Conservation (phyloP, 495 filamentous ascomycete genomes). For the Aspergillus leporis region DNA sequence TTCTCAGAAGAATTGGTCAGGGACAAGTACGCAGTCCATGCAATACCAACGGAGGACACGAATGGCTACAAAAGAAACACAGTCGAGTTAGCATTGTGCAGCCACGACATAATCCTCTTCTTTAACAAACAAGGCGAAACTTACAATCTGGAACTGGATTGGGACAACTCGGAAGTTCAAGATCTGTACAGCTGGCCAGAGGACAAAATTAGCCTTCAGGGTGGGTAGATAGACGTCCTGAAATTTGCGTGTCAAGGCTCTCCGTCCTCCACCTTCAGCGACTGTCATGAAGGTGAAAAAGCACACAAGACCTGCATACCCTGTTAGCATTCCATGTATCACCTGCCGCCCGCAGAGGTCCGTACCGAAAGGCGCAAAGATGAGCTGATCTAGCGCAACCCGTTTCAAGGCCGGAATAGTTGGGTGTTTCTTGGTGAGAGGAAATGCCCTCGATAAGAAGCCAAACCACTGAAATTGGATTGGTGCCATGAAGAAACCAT, state of each 20-base stretch:
- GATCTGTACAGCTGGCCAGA: constrained; percentile 96
- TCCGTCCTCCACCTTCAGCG: constrained; percentile 85
- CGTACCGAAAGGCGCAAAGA: constrained; percentile 88
- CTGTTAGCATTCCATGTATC: constrained; percentile 14
- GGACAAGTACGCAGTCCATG: constrained; percentile 98
- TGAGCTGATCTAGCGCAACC: constrained; percentile 90
- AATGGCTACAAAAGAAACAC: constrained; percentile 67
- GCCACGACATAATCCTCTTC: neutral
- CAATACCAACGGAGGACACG: constrained; percentile 93
- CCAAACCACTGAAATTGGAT: constrained; percentile 97
- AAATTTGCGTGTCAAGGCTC: constrained; percentile 81
- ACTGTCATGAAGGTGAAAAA: constrained; percentile 98
- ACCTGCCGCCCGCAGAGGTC: neutral
- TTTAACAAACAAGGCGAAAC: constrained; percentile 32
- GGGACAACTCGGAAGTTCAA: constrained; percentile 96
- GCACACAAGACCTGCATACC: constrained; percentile 64
- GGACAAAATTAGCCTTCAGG: constrained; percentile 91
- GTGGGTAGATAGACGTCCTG: constrained; percentile 91
- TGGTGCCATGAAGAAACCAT: constrained; percentile 93
- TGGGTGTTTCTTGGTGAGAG: constrained; percentile 73
- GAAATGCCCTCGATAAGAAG: constrained; percentile 80
- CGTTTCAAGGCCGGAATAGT: constrained; percentile 81
- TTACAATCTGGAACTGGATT: constrained; percentile 93
- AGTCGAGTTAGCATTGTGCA: neutral
- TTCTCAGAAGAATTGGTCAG: constrained; percentile 89